A percentile compares a stretch with the other conserved stretches of the same genome.
Evolutionary conservation across 2,329 filamentous ascomycete genomes (phyloP).

Genomic region (Geosmithia putterillii): DNA sequence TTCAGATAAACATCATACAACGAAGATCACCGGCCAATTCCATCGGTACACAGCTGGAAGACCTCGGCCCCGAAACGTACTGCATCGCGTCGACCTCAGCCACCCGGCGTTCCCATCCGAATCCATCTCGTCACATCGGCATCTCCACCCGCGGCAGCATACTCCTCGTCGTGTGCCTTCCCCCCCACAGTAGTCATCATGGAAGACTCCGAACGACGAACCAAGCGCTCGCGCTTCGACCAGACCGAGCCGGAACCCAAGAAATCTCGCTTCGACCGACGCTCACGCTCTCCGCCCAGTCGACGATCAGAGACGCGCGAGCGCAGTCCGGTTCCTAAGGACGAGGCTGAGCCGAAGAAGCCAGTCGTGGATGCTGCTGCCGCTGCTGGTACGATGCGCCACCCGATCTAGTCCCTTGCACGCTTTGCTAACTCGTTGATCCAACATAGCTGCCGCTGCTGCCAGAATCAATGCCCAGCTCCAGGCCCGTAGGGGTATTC

Average conservation of each 20-base stretch:
- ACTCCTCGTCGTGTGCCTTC: background rate
- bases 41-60: too few relatives aligned
- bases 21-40: too few relatives aligned
- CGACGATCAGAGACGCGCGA: slow-evolving; percentile 62
- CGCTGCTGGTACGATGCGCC: slow-evolving; percentile 51
- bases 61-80: too few relatives aligned
- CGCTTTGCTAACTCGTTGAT: background rate
- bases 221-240: slow-evolving; percentile 88
- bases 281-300: slow-evolving; percentile 70
- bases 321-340: slow-evolving; percentile 59
- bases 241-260: slow-evolving; percentile 75
- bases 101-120: too few relatives aligned
- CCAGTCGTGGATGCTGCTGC: slow-evolving; percentile 55
- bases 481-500: slow-evolving; percentile 77
- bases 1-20: too few relatives aligned
- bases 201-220: slow-evolving; percentile 65
- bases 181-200: slow-evolving; percentile 21
- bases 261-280: slow-evolving; percentile 78
- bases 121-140: background rate
- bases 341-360: slow-evolving; percentile 32
- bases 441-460: slow-evolving; percentile 62
- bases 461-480: slow-evolving; percentile 77
- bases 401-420: background rate
- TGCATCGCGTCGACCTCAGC: too few relatives aligned
- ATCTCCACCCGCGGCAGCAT: background rate